These are phyloP conservation scores for Biscogniauxia marginata DNA, from an alignment of 2,329 filamentous ascomycete species.

Conservation along the genomic window DNA sequence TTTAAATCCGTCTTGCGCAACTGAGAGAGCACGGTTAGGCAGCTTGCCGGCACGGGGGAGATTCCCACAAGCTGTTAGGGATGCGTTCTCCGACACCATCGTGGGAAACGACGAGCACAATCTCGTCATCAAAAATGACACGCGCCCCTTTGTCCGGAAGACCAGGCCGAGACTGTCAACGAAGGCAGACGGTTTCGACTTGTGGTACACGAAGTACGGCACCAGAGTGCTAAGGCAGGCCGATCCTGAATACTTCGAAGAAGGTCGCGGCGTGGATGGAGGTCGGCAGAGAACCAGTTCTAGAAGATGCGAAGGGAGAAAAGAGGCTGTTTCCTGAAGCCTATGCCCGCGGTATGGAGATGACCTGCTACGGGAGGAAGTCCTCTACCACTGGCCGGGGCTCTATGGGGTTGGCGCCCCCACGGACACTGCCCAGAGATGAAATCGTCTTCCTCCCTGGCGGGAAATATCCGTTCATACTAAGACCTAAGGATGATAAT, in stretches of 20 bases:
- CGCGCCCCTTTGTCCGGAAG: constrained; percentile 4
- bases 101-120: constrained; percentile 9
- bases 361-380: constrained; percentile 9
- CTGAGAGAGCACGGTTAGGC: constrained; percentile 9
- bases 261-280: not conserved
- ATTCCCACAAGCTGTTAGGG: constrained; percentile 5
- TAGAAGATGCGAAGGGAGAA: not conserved
- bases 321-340: not conserved
- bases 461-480: constrained; percentile 12
- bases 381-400: constrained; percentile 13
- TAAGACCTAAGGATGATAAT: constrained; percentile 6
- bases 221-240: constrained; percentile 2
- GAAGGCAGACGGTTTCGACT: constrained; percentile 1
- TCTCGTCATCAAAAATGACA: constrained; percentile 7
- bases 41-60: constrained; percentile 6
- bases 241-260: not conserved
- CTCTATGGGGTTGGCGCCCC: constrained; percentile 14
- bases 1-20: constrained; percentile 3
- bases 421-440: constrained; percentile 5
- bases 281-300: not conserved
- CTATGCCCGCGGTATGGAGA: constrained; percentile 10
- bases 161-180: constrained; percentile 2
- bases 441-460: constrained; percentile 13
- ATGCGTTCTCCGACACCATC: constrained; percentile 14
- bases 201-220: constrained; percentile 9